Evolutionary conservation across 768 basidiomycete species (phyloP), one percentile per base, ranked within the genome.

Genomic region (Royoungia palumana): DNA sequence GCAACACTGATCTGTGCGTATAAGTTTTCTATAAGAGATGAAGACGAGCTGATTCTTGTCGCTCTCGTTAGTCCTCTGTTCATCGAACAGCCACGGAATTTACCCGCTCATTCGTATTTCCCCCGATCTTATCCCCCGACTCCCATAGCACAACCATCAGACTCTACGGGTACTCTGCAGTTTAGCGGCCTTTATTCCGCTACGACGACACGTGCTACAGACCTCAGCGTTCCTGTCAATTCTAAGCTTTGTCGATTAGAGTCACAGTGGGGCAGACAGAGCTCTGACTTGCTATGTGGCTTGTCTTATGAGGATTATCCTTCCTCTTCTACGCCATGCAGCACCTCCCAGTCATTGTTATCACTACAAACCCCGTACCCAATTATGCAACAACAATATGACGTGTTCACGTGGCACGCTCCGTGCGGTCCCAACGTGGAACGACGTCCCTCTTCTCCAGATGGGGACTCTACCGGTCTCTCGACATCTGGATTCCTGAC

Each of bases 41-140:
- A 38, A 28, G 27, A 28, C n/a, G 20, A 30, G 12, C 37, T 55
- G 47, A 62, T 16, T n/a, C 21, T 19, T 46, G 9, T 32, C 10
- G 7, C 5, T 46, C 2, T 32, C 10, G 7, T 3, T 35, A 58
- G 59, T 35, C 32, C 22, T 14, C 16, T 20, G 2, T 32, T 6
- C 27, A 11, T 3, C 12, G 30, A 45, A 27, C 42, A 35, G 7
- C 6, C 21, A 1, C 28, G 37, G 34, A 28, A 8, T 25, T 9
- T 24, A 13, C 22, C 24, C 34, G 0, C 19, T n/a, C 8, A 27
- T 9, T 5, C 32, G 32, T 5, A 28, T 25, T 6, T 12, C 8
- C 19, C 0, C 35, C 19, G 40, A 24, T n/a, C n/a, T n/a, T n/a
- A n/a, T n/a, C n/a, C n/a, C n/a, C n/a, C 32, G 10, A 13, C 24